Conservation (phyloP, 176 grass and related monocot species). For the Aechmea fasciata region DNA sequence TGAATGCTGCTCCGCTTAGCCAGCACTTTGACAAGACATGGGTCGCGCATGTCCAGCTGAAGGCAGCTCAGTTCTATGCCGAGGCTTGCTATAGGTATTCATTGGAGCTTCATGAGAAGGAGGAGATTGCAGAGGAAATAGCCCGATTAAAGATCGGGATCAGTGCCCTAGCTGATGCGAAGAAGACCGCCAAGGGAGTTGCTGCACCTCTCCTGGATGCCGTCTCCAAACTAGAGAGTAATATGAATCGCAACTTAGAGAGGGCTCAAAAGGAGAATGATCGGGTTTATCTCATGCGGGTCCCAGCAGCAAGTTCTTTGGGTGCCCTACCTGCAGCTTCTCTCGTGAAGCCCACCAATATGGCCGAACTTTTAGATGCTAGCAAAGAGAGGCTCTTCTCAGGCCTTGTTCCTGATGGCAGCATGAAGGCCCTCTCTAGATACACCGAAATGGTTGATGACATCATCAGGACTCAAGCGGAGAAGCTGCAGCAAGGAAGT, state of each 20-base stretch:
- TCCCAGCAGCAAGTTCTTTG: slow-evolving; percentile 70
- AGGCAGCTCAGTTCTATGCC: slow-evolving; percentile 91
- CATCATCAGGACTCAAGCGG: slow-evolving; percentile 84
- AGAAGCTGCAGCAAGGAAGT: slow-evolving; percentile 96
- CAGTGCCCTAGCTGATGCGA: slow-evolving; percentile 71
- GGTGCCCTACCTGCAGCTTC: slow-evolving; percentile 61
- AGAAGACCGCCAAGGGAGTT: slow-evolving; percentile 75
- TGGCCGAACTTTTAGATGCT: slow-evolving; percentile 84
- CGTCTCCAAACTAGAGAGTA: slow-evolving; percentile 68
- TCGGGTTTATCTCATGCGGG: slow-evolving; percentile 91
- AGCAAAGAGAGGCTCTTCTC: slow-evolving; percentile 92
- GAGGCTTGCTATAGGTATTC: slow-evolving; percentile 91
- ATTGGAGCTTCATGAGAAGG: slow-evolving; percentile 82
- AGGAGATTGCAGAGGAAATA: slow-evolving; percentile 95
- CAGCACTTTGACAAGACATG: slow-evolving; percentile 94
- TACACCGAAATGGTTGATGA: slow-evolving; percentile 98
- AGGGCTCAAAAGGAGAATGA: slow-evolving; percentile 92
- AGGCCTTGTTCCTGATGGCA: slow-evolving; percentile 80
- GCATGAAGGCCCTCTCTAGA: slow-evolving; percentile 96
- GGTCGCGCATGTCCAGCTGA: slow-evolving; percentile 90
- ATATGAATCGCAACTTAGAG: slow-evolving; percentile 84
- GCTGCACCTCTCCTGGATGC: slow-evolving; percentile 68
- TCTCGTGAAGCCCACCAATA: slow-evolving; percentile 63
- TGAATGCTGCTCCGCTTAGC: slow-evolving; percentile 55
- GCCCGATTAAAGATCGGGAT: slow-evolving; percentile 81